phyloP scores from a whole-genome alignment of 331 rosid genomes.

The Quercus tomentella region DNA sequence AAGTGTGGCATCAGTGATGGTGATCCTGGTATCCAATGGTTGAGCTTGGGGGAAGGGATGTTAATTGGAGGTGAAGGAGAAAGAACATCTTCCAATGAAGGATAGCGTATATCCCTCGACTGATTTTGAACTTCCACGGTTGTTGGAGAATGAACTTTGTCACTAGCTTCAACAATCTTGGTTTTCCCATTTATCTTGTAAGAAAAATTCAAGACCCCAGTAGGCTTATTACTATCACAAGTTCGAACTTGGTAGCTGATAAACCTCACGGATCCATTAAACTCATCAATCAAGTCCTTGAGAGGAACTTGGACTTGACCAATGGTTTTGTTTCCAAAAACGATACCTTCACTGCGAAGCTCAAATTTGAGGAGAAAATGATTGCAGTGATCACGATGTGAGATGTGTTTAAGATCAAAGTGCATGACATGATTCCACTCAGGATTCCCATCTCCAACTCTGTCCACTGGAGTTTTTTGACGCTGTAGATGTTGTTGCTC shows the following conservation, averaged over 20 bases:
- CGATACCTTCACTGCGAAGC: constrained; percentile 22
- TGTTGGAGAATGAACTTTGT: neutral
- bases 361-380: constrained; percentile 8
- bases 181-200: constrained; percentile 16
- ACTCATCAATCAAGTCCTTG: constrained; percentile 27
- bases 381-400: constrained; percentile 1
- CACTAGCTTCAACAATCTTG: neutral
- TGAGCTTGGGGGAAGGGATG: neutral
- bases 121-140: neutral
- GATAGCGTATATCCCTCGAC: neutral
- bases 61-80: constrained; percentile 9
- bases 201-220: constrained; percentile 35
- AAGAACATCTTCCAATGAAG: constrained; percentile 7
- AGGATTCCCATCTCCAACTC: neutral
- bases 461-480: constrained; percentile 2
- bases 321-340: constrained; percentile 24
- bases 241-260: constrained; percentile 26
- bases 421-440: constrained; percentile 30
- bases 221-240: constrained; percentile 24
- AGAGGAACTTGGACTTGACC: constrained; percentile 31
- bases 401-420: constrained; percentile 5
- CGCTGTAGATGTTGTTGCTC: neutral
- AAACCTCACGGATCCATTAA: constrained; percentile 20
- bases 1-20: constrained; percentile 9
- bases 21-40: neutral